Percentiles rank a stretch among this genome's conserved stretches.
Conservation (phyloP, 1,284 basidiomycete genomes). For the Fomitopsis palustris region DNA sequence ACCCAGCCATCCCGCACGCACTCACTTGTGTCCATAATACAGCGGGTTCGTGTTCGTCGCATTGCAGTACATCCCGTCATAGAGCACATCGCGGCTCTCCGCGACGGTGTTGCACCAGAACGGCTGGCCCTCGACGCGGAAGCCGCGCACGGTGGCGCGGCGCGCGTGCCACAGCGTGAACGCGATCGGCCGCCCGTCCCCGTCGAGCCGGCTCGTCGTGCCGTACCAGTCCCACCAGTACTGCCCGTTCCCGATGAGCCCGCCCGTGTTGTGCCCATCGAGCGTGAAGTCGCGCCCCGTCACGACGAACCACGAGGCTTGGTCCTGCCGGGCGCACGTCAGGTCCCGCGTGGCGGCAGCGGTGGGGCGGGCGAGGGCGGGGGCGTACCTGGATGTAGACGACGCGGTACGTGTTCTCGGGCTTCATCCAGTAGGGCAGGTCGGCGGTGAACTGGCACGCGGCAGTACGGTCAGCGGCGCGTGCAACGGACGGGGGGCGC, state of each 20-base stretch:
- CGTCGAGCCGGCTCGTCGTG: slow-evolving; percentile 35
- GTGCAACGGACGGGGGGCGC: no score
- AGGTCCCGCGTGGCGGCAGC: neutral
- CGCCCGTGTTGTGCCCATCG: slow-evolving; percentile 55
- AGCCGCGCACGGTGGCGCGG: slow-evolving; percentile 47
- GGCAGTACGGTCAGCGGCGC: neutral
- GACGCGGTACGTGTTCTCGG: slow-evolving; percentile 54
- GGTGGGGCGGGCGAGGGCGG: neutral
- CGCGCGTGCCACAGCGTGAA: slow-evolving; percentile 51
- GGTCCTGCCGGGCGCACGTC: slow-evolving; percentile 33
- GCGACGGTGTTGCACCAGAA: slow-evolving; percentile 66
- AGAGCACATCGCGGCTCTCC: slow-evolving; percentile 48
- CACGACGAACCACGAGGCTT: slow-evolving; percentile 66
- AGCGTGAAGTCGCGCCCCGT: slow-evolving; percentile 57
- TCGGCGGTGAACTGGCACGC: slow-evolving; percentile 47
- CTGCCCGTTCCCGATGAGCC: slow-evolving; percentile 64
- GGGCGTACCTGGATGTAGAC: slow-evolving; percentile 52
- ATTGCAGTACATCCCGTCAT: slow-evolving; percentile 62
- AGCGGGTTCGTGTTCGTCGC: slow-evolving; percentile 56
- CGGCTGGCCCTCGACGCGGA: slow-evolving; percentile 55
- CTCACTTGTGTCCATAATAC: slow-evolving; percentile 46
- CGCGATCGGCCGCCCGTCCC: slow-evolving; percentile 60
- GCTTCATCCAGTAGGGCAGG: slow-evolving; percentile 56
- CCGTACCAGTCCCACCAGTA: slow-evolving; percentile 48
- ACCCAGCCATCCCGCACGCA: neutral